These are phyloP conservation scores for Pseudogymnoascus sp. DNA, from an alignment of 2,329 filamentous ascomycete genomes.

Conservation along the genomic window DNA sequence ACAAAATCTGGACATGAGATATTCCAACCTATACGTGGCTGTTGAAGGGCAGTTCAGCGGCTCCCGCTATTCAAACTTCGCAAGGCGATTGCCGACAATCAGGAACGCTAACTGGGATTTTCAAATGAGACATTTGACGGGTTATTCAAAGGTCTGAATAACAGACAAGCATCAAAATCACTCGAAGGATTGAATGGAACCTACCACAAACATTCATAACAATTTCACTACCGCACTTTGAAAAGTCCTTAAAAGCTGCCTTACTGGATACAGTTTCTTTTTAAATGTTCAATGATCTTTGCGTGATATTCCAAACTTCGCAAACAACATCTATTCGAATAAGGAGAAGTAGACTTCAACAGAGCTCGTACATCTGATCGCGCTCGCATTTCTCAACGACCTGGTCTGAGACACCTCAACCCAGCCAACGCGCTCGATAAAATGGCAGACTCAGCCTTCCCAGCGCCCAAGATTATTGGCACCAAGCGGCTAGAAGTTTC, in stretches of 20 bases:
- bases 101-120: not conserved
- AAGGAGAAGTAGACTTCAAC: not conserved
- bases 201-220: not conserved
- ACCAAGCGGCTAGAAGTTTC: not conserved
- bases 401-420: no score
- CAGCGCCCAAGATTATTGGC: not conserved
- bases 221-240: not conserved
- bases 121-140: constrained; percentile 13
- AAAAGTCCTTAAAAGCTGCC: not conserved
- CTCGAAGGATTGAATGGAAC: constrained; percentile 16
- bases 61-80: not conserved
- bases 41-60: not conserved
- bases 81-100: not conserved
- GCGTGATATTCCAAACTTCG: not conserved
- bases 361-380: not conserved
- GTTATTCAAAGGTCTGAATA: constrained; percentile 17
- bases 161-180: constrained; percentile 17
- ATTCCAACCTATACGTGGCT: not conserved
- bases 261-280: not conserved
- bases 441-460: not conserved
- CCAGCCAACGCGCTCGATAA: not conserved
- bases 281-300: not conserved
- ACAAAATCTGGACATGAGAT: not conserved
- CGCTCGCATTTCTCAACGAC: not conserved
- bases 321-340: not conserved